phyloP scores from a whole-genome alignment of 1,139 yeast species.

The Zygosaccharomyces sapae region DNA sequence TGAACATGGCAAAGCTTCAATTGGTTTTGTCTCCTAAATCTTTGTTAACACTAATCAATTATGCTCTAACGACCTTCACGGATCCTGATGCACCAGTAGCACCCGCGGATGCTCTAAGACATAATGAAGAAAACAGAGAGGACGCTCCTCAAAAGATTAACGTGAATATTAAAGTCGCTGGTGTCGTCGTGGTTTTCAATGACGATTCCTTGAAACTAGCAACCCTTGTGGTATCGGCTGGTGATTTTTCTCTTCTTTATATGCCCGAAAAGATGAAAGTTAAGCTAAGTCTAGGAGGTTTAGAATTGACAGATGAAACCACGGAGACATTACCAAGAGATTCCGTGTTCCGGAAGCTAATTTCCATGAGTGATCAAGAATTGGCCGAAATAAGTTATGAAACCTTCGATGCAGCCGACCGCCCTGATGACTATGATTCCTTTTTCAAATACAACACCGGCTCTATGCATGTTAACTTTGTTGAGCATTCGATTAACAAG shows the following conservation, averaged over 20 bases:
- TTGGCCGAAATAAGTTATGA: constrained; percentile 81
- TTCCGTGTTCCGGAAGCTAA: constrained; percentile 58
- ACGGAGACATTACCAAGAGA: constrained; percentile 59
- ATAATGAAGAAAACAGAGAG: constrained; percentile 53
- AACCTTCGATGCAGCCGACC: constrained; percentile 60
- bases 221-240: constrained; percentile 70
- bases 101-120: constrained; percentile 65
- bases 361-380: constrained; percentile 78
- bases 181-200: constrained; percentile 70
- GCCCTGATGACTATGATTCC: constrained; percentile 50
- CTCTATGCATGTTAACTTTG: constrained; percentile 67
- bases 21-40: constrained; percentile 76
- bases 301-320: constrained; percentile 73
- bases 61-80: constrained; percentile 79
- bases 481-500: constrained; percentile 73
- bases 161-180: constrained; percentile 63
- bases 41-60: constrained; percentile 72
- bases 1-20: constrained; percentile 75
- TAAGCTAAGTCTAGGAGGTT: constrained; percentile 71
- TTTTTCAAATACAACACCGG: constrained; percentile 67
- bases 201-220: constrained; percentile 84
- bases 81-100: constrained; percentile 67
- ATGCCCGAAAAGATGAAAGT: constrained; percentile 79
- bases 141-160: constrained; percentile 70
- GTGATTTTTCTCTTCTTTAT: constrained; percentile 59